These are phyloP conservation scores for Tulasnella sp. DNA, from an alignment of 768 basidiomycete species.

Conservation along the genomic window DNA sequence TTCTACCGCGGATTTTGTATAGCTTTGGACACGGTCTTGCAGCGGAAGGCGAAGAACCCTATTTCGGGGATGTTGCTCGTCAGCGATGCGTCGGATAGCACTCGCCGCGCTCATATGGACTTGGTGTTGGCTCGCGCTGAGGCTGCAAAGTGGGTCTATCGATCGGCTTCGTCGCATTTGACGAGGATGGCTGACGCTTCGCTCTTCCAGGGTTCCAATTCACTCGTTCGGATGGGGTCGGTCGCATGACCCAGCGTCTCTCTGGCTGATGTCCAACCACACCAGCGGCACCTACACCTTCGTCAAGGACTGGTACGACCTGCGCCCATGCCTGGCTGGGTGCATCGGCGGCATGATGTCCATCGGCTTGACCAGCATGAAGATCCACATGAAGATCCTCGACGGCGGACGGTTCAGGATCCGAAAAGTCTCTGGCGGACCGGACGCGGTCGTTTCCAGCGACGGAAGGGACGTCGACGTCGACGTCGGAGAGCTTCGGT, in stretches of 20 bases:
- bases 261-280: constrained; percentile 99
- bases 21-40: constrained; percentile 92
- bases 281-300: constrained; percentile 98
- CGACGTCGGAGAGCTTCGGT: constrained; percentile 90
- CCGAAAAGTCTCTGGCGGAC: constrained; percentile 91
- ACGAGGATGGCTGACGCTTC: neutral
- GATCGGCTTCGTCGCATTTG: neutral
- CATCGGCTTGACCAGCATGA: constrained; percentile 90
- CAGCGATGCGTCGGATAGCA: constrained; percentile 89
- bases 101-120: constrained; percentile 96
- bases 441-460: constrained; percentile 81
- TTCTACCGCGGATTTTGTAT: neutral
- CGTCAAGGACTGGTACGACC: constrained; percentile 95
- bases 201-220: constrained; percentile 67
- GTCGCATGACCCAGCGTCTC: constrained; percentile 93
- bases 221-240: constrained; percentile 97
- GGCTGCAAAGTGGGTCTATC: constrained; percentile 68
- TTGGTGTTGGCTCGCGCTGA: constrained; percentile 95
- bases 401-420: constrained; percentile 90
- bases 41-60: constrained; percentile 89
- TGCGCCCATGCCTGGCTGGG: constrained; percentile 88
- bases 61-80: constrained; percentile 91
- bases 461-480: constrained; percentile 95
- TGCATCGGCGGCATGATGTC: constrained; percentile 97
- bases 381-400: constrained; percentile 91